A percentile compares a stretch with the other conserved stretches of the same genome.
These are phyloP conservation scores for Tylopilus rubrobrunneus DNA, from an alignment of 768 basidiomycete genomes.

Conservation along the genomic window DNA sequence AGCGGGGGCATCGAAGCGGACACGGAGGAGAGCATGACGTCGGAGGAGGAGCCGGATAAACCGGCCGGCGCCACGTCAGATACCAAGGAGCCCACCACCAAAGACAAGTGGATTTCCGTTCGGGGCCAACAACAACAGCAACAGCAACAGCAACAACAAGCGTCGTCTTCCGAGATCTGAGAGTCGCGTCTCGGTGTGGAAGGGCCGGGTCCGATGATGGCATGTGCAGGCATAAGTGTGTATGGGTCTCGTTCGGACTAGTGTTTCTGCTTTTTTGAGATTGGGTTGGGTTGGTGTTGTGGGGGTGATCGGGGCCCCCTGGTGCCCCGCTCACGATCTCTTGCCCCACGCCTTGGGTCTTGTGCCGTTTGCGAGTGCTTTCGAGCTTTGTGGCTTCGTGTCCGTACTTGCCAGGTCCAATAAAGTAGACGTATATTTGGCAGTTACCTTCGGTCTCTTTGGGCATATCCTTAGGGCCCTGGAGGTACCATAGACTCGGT, in stretches of 20 bases:
- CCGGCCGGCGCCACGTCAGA: conserved; percentile 16
- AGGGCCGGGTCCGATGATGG: neutral
- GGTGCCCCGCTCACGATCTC: neutral
- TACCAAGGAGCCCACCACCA: conserved; percentile 25
- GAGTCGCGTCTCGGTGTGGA: neutral
- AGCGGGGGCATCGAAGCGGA: conserved; percentile 66
- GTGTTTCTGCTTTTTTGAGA: neutral
- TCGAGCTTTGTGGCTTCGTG: conserved; percentile 11
- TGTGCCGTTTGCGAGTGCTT: conserved; percentile 18
- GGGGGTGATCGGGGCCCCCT: neutral
- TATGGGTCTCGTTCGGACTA: neutral
- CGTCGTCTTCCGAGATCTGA: conserved; percentile 12
- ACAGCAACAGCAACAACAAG: conserved; percentile 21
- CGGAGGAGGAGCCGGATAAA: conserved; percentile 62
- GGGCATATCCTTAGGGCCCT: neutral
- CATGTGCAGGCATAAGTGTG: neutral
- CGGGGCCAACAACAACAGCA: conserved; percentile 45
- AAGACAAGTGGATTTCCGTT: conserved; percentile 78
- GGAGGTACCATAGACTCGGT: neutral
- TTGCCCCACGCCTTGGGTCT: conserved; percentile 6
- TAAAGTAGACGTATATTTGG: conserved; percentile 20
- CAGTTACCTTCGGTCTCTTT: conserved; percentile 8
- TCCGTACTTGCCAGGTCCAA: conserved; percentile 21
- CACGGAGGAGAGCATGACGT: conserved; percentile 71
- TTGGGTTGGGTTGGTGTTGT: conserved; percentile 3